Base-by-base conservation (phyloP, 2,329 filamentous ascomycete genomes). In the Rhynchosporium secalis region DNA sequence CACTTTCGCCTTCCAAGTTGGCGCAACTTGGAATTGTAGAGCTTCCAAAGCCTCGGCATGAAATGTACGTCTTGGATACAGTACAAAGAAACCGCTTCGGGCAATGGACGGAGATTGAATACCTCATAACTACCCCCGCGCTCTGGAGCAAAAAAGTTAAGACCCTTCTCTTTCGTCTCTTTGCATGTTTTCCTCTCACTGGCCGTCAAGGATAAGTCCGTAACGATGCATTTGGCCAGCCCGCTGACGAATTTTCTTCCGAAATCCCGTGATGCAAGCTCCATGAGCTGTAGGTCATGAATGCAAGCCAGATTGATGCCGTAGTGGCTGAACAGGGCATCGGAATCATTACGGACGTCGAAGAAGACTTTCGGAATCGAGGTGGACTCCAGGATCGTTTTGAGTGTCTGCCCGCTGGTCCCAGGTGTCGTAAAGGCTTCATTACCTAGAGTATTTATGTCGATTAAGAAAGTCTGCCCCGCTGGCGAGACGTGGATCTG, bases 291-390 rank as follows among this genome's bases (percentile, higher is more conserved):
- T 0, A 87, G 57, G 65, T 87, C 83, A 2, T 78, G 63, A 13
- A 86, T 68, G 0, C 81, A 78, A 0, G 66, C 62, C 0, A 86
- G 66, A 0, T 61, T 31, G 64, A 87, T 75, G 0, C 68, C 45
- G 65, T 74, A 85, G 41, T 77, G 79, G 48, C 52, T 69, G 68
- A 76, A 83, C 0, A 87, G 71, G 0, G 83, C 83, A 66, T 86
- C 80, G 0, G 84, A 83, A 66, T 86, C 82, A 64, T 81, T 83
- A 2, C 83, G 80, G n/a, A 87, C 75, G 63, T 87, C 84, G 67
- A 85, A 86, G 63, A 86, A 78, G 36, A 81, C 79, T 66, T 86
- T 86, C 0, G 73, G 71, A 15, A 81, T 78, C 0, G 51, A 8
- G 0, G 63, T 6, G 0, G 74, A 77, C 69, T 86, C 79, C 0